These are phyloP conservation scores for Miscanthus lutarioriparius DNA, from an alignment of 176 grass and related monocot species.

Conservation along the genomic window DNA sequence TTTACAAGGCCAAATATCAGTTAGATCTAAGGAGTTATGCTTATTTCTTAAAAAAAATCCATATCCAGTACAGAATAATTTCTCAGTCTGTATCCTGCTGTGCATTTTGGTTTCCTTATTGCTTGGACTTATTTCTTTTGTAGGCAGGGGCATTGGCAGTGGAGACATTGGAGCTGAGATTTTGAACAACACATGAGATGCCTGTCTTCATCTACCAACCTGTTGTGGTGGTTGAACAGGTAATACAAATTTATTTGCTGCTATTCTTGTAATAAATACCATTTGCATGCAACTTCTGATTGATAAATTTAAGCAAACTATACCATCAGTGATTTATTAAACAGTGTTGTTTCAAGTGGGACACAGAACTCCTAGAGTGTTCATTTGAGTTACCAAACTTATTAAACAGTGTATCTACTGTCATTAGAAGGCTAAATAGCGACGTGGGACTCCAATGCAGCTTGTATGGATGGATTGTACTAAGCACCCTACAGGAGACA, in stretches of 20 bases:
- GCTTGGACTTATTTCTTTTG: neutral
- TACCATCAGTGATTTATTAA: too few relatives aligned
- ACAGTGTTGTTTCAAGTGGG: neutral
- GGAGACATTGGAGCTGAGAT: neutral
- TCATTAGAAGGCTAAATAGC: too few relatives aligned
- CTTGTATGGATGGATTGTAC: too few relatives aligned
- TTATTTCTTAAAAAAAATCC: too few relatives aligned
- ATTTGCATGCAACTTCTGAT: neutral
- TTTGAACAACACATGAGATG: neutral
- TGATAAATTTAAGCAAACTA: neutral
- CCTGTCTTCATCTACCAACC: neutral
- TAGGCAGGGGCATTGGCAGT: neutral
- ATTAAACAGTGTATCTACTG: too few relatives aligned
- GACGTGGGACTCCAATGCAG: too few relatives aligned
- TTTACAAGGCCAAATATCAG: too few relatives aligned
- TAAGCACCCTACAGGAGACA: too few relatives aligned
- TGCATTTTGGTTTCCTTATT: neutral
- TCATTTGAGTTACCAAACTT: too few relatives aligned
- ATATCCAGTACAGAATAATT: neutral
- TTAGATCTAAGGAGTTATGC: too few relatives aligned
- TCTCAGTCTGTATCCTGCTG: too few relatives aligned
- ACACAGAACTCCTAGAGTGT: neutral
- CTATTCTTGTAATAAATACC: neutral
- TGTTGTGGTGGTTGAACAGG: neutral
- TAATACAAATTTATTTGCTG: neutral